Evolutionary conservation across 2,329 filamentous ascomycete genomes (phyloP).

Genomic region (Aureobasidium sp.): DNA sequence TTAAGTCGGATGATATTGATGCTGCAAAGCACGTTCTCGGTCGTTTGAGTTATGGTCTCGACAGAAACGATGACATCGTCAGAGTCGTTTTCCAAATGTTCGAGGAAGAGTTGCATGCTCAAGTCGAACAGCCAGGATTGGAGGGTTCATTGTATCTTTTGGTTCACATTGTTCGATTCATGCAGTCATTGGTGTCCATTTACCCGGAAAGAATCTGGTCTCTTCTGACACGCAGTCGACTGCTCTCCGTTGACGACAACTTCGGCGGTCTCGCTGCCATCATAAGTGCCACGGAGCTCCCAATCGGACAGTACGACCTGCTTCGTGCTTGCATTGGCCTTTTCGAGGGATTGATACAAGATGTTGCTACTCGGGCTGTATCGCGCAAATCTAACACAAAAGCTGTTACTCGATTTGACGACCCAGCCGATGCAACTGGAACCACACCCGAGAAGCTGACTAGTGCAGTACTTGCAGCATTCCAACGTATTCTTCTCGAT

Average conservation of each 20-base stretch:
- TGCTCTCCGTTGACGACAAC: slow-evolving; percentile 68
- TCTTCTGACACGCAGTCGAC: slow-evolving; percentile 69
- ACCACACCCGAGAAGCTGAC: slow-evolving; percentile 73
- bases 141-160: slow-evolving; percentile 58
- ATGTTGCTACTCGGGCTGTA: slow-evolving; percentile 61
- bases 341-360: slow-evolving; percentile 67
- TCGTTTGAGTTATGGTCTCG: slow-evolving; percentile 41
- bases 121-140: slow-evolving; percentile 45
- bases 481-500: slow-evolving; percentile 68
- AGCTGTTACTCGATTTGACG: slow-evolving; percentile 38
- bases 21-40: slow-evolving; percentile 39
- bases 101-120: slow-evolving; percentile 53
- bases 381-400: slow-evolving; percentile 53
- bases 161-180: slow-evolving; percentile 70
- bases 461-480: slow-evolving; percentile 59
- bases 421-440: slow-evolving; percentile 46
- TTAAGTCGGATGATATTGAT: slow-evolving; percentile 22
- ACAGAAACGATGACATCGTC: slow-evolving; percentile 62
- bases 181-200: slow-evolving; percentile 61
- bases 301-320: slow-evolving; percentile 67
- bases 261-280: slow-evolving; percentile 70
- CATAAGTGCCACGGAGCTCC: slow-evolving; percentile 73
- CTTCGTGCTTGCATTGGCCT: slow-evolving; percentile 64
- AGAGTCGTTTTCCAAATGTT: slow-evolving; percentile 77
- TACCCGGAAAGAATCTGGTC: slow-evolving; percentile 84